Evolutionary conservation across 192 early-diverging fungal genomes (phyloP), one percentile per base, ranked within the genome.

Genomic region (Coemansia sp.): DNA sequence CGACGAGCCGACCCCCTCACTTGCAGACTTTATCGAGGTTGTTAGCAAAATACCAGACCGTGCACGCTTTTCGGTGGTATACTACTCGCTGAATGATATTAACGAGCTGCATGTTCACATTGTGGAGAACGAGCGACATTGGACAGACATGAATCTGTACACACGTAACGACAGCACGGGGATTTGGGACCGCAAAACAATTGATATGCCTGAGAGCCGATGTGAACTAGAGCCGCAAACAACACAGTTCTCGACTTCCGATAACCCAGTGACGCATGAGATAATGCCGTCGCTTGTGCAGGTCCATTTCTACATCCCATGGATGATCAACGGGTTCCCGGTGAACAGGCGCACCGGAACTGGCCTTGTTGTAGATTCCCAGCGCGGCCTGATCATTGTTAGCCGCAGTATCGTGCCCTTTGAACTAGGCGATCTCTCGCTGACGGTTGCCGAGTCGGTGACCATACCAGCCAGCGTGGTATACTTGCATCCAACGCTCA

Each of bases 381-480:
- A 90, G 66, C 85, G 82, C 39, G 93, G 93, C 9, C 69, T 97
- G 52, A 89, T 96, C 24, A 84, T 94, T 18, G 89, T 90, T 56
- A 88, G 90, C 49, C 89, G 93, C 30, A 88, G 89, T 66, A 90
- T 90, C 39, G 91, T 97, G 21, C 91, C 92, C 0, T 88, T 90
- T 67, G 83, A 84, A 38, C 71, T 94, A 48, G 89, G 93, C 26
- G 94, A 95, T 62, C 85, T 95, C 38, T 85, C 87, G 58, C 82
- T 97, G 43, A 94, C 94, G 0, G 91, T 97, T 71, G 93, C 91
- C 51, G 92, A 94, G 68, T 88, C 89, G 18, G 88, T 94, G 34
- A 91, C 92, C 52, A 91, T 97, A 61, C 94, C 93, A 0, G 95
- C 88, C 33, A 87, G 86, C 57, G 73, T 94, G 39, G 59, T 90